Conservation (phyloP, 148 eudicot species). For the Amaranthus cruentus region DNA sequence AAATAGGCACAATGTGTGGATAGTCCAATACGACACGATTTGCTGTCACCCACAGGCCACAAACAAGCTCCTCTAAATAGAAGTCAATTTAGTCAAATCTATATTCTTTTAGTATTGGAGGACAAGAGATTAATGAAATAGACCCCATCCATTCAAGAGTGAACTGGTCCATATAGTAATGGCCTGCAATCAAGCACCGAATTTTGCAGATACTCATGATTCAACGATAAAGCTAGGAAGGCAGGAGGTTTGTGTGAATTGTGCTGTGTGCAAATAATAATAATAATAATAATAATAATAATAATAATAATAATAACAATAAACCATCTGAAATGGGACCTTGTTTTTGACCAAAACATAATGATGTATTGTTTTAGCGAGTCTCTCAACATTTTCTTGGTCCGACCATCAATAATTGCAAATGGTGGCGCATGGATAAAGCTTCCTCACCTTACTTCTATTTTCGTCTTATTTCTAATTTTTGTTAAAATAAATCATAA, state of each 20-base stretch:
- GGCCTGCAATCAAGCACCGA: conserved; percentile 9
- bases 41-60: too few species aligned
- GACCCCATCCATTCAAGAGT: too few species aligned
- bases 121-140: too few species aligned
- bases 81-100: too few species aligned
- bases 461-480: background rate
- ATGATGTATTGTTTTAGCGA: background rate
- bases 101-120: too few species aligned
- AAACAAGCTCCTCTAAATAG: too few species aligned
- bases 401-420: conserved; percentile 24
- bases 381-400: conserved; percentile 4
- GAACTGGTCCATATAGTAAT: background rate
- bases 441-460: background rate
- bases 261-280: background rate
- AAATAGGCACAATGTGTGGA: too few species aligned
- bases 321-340: background rate
- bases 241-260: background rate
- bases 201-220: background rate
- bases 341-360: conserved; percentile 4
- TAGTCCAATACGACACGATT: too few species aligned
- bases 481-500: background rate
- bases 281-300: background rate
- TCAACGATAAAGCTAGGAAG: too few species aligned
- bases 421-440: conserved; percentile 21
- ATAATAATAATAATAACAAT: background rate